Evolutionary conservation across 2,329 filamentous ascomycete species (phyloP).

Genomic region (Coniochaeta hoffmannii): DNA sequence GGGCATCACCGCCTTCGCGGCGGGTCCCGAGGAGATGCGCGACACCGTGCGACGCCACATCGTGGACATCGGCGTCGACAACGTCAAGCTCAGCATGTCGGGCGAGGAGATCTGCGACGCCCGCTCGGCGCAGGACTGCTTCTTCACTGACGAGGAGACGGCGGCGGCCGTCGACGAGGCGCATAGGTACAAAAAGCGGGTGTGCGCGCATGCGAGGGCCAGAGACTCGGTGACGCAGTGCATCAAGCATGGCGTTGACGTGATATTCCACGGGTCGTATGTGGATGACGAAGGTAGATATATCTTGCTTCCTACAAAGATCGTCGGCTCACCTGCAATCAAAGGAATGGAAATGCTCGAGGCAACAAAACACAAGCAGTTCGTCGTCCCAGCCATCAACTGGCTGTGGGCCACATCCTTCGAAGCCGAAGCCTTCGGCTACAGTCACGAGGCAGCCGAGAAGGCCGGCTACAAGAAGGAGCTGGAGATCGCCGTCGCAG

Average conservation of each 20-base stretch:
- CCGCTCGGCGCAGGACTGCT: slow-evolving; percentile 33
- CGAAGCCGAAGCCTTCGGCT: slow-evolving; percentile 27
- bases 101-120: slow-evolving; percentile 17
- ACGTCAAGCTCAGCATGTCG: slow-evolving; percentile 37
- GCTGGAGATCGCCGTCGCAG: slow-evolving; percentile 28
- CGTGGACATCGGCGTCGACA: slow-evolving; percentile 28
- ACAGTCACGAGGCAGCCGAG: slow-evolving; percentile 32
- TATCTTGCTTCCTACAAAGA: background rate
- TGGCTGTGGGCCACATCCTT: slow-evolving; percentile 28
- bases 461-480: slow-evolving; percentile 35
- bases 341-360: slow-evolving; percentile 30
- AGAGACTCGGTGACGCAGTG: slow-evolving; percentile 35
- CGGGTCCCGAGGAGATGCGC: slow-evolving; percentile 32
- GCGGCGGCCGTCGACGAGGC: slow-evolving; percentile 39
- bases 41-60: slow-evolving; percentile 27
- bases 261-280: slow-evolving; percentile 38
- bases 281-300: slow-evolving; percentile 29
- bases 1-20: slow-evolving; percentile 23
- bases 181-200: slow-evolving; percentile 26
- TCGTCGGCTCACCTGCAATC: background rate
- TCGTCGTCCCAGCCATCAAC: slow-evolving; percentile 35
- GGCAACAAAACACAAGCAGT: slow-evolving; percentile 26
- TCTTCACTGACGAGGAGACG: slow-evolving; percentile 37
- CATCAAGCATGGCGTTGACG: slow-evolving; percentile 34
- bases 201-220: slow-evolving; percentile 37